Evolutionary conservation across 2,329 filamentous ascomycete species (phyloP), one percentile per base, ranked within the genome.

Genomic region (Pseudogymnoascus pannorum): DNA sequence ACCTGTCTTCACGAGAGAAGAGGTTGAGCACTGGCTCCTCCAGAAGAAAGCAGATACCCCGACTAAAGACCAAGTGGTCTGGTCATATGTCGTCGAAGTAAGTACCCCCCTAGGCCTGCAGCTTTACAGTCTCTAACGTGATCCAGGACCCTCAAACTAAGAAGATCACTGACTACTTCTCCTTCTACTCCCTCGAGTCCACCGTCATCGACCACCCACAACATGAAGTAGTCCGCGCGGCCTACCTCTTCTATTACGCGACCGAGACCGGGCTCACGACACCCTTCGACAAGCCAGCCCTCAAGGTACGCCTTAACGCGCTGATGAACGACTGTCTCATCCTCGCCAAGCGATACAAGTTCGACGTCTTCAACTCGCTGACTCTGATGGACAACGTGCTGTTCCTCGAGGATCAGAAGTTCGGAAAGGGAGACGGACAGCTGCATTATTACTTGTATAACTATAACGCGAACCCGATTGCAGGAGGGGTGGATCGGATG

Each of bases 401-500:
- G 18, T 97, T 99, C 82, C 81, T 99, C 5, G 87, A 93, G 72
- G 83, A 97, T 67, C 91, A 97, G 72, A 96, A 96, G 75, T 99
- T 97, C 70, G 94, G 93, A 48, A 87, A 89, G 4, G 94, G 94
- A 31, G 94, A 99, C 73, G 94, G 94, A 54, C 91, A 94, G 74
- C 80, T 99, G 68, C 92, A 99, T 75, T 99, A 92, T 77, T 99
- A 99, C 75, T 80, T 99, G 31, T 99, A 95, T 82, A 99, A 99
- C 77, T 99, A 97, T 79, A 86, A 91, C 62, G 90, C 91, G 11
- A 87, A 89, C 63, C 86, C 87, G n/a, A 88, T 99, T 69, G 78
- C 85, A 0, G 92, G 94, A 57, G 94, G 94, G 20, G 86, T 97
- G 44, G 87, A 97, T 73, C 81, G 82, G 69, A 85, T 82, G 70